A percentile compares a stretch with the other conserved stretches of the same genome.
Evolutionary conservation across 208 protist species (phyloP).

Genomic region (Crithidia acanthocephali): DNA sequence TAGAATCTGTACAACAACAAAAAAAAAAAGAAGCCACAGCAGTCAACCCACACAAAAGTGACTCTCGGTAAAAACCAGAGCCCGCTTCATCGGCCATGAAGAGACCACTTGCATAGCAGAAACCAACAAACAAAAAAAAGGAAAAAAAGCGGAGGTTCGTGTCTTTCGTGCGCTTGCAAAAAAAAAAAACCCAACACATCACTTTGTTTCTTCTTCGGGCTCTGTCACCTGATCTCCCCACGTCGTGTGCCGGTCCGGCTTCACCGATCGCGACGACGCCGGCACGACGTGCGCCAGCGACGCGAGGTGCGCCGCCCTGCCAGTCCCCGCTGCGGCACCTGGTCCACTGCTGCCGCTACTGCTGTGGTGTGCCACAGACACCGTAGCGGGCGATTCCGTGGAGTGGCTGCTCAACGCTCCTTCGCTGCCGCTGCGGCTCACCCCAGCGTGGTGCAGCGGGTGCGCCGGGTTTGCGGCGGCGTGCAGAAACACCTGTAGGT

Average conservation of each 20-base stretch:
- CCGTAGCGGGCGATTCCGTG: background rate
- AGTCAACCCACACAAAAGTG: no score
- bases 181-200: no score
- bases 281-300: slow-evolving; percentile 15
- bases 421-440: slow-evolving; percentile 11
- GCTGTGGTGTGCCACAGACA: background rate
- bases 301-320: background rate
- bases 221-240: slow-evolving; percentile 9
- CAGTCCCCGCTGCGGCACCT: background rate
- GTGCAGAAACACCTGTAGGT: background rate
- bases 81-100: no score
- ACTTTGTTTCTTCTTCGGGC: background rate
- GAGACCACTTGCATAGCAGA: no score
- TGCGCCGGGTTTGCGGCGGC: no score
- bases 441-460: background rate
- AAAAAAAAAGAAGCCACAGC: no score
- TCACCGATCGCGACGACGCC: slow-evolving; percentile 12
- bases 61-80: no score
- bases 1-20: no score
- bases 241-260: slow-evolving; percentile 7
- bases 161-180: no score
- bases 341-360: background rate
- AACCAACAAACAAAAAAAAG: no score
- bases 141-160: no score
- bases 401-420: slow-evolving; percentile 1